These are phyloP conservation scores for Yarrowia alimentaria DNA, from an alignment of 805 yeast species.

Conservation along the genomic window DNA sequence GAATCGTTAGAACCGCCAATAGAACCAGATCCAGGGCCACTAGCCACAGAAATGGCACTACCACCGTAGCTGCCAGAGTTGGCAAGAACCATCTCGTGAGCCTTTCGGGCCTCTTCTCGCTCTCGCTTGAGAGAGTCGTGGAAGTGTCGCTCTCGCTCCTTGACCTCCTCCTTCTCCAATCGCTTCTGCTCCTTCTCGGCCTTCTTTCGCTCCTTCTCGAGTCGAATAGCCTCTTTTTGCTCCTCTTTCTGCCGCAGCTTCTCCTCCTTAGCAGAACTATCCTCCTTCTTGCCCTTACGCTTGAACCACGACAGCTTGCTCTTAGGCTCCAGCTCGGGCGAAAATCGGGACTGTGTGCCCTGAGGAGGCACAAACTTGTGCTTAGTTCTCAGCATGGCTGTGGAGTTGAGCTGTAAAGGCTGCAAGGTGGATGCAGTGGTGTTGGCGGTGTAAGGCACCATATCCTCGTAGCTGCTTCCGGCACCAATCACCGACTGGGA, in stretches of 20 bases:
- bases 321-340: conserved; percentile 13
- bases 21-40: too few species aligned
- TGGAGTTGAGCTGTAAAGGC: neutral
- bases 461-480: conserved; percentile 19
- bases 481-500: conserved; percentile 21
- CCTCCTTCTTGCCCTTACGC: neutral
- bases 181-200: neutral
- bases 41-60: too few species aligned
- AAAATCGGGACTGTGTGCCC: conserved; percentile 10
- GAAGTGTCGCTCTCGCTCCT: conserved; percentile 4
- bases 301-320: too few species aligned
- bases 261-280: conserved; percentile 1
- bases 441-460: conserved; percentile 7
- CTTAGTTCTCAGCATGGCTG: conserved; percentile 16
- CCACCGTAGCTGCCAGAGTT: too few species aligned
- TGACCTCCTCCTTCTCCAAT: conserved; percentile 1
- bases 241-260: too few species aligned
- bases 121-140: conserved; percentile 5
- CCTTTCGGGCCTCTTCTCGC: neutral
- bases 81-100: neutral
- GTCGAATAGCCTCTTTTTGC: conserved; percentile 12
- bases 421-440: neutral
- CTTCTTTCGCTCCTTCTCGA: neutral
- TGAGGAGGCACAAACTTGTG: conserved; percentile 21
- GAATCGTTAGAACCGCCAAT: too few species aligned